Percentiles rank a stretch among this genome's conserved stretches.
Evolutionary conservation across 2,329 filamentous ascomycete species (phyloP).

Genomic region (Xenoacremonium recifei): DNA sequence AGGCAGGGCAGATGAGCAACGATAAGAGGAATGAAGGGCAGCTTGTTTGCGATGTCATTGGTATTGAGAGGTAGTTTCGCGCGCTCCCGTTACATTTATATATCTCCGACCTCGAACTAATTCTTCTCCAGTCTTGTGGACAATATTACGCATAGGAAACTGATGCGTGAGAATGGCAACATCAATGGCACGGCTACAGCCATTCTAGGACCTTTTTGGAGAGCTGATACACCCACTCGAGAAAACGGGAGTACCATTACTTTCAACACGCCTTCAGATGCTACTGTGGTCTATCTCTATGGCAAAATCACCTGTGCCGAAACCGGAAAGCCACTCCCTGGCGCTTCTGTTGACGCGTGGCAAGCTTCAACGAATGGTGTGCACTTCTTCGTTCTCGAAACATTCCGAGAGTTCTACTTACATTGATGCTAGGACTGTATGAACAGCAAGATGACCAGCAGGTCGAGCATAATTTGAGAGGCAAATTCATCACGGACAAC

Average conservation of each 20-base stretch:
- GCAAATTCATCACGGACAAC: conserved; percentile 66
- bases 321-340: conserved; percentile 63
- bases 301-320: conserved; percentile 54
- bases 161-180: conserved; percentile 41
- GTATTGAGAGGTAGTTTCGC: conserved; percentile 63
- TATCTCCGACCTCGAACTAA: not conserved
- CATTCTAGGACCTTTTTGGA: conserved; percentile 85
- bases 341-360: conserved; percentile 74
- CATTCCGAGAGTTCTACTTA: not conserved
- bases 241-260: conserved; percentile 70
- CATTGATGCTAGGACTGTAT: conserved; percentile 48
- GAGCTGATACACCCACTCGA: conserved; percentile 66
- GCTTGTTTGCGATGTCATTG: conserved; percentile 70
- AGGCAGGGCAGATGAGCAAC: conserved; percentile 67
- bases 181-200: conserved; percentile 69
- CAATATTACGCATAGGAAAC: conserved; percentile 71
- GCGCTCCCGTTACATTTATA: too few species aligned
- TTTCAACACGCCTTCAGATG: conserved; percentile 45
- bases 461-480: conserved; percentile 71
- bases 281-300: conserved; percentile 61
- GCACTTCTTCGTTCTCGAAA: too few species aligned
- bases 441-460: conserved; percentile 74
- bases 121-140: conserved; percentile 58
- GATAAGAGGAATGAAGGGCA: conserved; percentile 72
- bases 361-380: conserved; percentile 70